Evolutionary conservation across 2,329 filamentous ascomycete species (phyloP).

Genomic region (Talaromyces sp.): DNA sequence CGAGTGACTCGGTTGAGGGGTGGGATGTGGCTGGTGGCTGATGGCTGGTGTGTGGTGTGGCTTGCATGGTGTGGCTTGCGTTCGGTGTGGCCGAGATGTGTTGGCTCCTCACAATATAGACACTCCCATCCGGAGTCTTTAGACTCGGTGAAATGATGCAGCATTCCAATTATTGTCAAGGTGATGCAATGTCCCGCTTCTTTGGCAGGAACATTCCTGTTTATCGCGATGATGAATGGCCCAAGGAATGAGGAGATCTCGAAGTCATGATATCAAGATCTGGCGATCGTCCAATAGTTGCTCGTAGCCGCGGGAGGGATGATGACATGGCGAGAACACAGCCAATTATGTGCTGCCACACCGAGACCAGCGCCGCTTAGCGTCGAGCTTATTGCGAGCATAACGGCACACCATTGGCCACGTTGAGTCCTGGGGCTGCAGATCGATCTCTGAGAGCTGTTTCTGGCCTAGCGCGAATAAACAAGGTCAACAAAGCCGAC

Average conservation of each 20-base stretch:
- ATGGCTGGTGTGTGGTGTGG: background rate
- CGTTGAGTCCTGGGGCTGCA: background rate
- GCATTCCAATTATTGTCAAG: background rate
- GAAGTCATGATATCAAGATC: slow-evolving; percentile 12
- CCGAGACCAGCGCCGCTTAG: background rate
- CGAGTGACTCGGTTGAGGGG: background rate
- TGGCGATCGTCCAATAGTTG: background rate
- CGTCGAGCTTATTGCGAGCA: background rate
- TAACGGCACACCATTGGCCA: background rate
- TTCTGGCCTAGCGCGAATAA: background rate
- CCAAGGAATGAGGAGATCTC: no score
- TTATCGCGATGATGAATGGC: no score
- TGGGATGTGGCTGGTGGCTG: background rate
- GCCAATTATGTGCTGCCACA: slow-evolving; percentile 8
- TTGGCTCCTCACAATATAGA: background rate
- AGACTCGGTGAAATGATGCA: no score
- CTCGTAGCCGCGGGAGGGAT: no score
- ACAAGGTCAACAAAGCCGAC: background rate
- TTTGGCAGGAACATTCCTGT: background rate
- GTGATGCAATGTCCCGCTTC: background rate
- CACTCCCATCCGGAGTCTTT: no score
- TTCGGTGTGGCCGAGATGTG: background rate
- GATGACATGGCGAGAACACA: background rate
- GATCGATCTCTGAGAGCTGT: background rate
- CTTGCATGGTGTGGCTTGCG: background rate